Percentiles rank a stretch among this genome's conserved stretches.
These are phyloP conservation scores for Heritiera littoralis DNA, from an alignment of 345 rosid genomes.

Conservation along the genomic window DNA sequence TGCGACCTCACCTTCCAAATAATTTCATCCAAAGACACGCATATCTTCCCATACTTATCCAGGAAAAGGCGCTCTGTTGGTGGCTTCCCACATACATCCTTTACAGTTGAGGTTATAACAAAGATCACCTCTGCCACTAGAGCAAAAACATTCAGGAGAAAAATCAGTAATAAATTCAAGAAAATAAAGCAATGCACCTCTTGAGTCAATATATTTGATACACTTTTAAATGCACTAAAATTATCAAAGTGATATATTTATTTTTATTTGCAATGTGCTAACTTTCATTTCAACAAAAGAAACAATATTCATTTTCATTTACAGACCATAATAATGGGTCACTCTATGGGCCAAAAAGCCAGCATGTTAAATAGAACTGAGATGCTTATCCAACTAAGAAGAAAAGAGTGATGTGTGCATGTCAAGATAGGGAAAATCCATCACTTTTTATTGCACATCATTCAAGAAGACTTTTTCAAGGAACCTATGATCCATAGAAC, in stretches of 20 bases:
- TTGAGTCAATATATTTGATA: not conserved
- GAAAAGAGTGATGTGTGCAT: not conserved
- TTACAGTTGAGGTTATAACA: slow-evolving; percentile 79
- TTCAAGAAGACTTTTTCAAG: slow-evolving; percentile 3
- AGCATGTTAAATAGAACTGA: slow-evolving; percentile 1
- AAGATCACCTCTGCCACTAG: slow-evolving; percentile 90
- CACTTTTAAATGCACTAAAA: not conserved
- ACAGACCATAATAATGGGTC: not conserved
- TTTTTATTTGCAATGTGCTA: not conserved
- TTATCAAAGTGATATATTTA: not conserved
- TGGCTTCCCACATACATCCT: slow-evolving; percentile 90
- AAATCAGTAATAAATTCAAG: slow-evolving; percentile 9
- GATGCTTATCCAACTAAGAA: slow-evolving; percentile 13
- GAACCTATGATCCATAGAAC: slow-evolving; percentile 7
- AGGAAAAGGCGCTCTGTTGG: slow-evolving; percentile 94
- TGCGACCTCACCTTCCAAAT: slow-evolving; percentile 73
- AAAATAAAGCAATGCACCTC: not conserved
- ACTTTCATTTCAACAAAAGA: not conserved
- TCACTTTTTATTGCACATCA: not conserved
- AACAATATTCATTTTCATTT: not conserved
- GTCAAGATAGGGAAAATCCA: no score
- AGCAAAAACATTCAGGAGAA: not conserved
- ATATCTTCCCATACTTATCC: slow-evolving; percentile 93
- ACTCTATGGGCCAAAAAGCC: not conserved
- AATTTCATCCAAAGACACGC: slow-evolving; percentile 90